A percentile compares a stretch with the other conserved stretches of the same genome.
These are phyloP conservation scores for Penicillium longicatenatum DNA, from an alignment of 495 filamentous ascomycete species.

Conservation along the genomic window DNA sequence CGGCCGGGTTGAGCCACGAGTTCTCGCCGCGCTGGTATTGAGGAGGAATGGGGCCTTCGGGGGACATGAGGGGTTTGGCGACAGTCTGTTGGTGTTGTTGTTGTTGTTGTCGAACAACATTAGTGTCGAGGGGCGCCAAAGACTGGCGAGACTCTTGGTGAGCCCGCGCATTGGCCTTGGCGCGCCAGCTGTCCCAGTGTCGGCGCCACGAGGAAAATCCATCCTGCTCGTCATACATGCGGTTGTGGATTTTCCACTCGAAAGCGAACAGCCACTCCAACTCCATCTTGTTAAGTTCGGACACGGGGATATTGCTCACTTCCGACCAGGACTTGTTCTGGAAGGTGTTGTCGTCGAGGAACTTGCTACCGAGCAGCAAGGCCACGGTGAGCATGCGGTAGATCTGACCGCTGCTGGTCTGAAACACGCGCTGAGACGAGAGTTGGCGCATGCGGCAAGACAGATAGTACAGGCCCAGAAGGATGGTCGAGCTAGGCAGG, in stretches of 20 bases:
- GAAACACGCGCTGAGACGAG: slow-evolving; percentile 56
- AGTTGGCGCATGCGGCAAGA: slow-evolving; percentile 78
- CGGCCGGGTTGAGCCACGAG: slow-evolving; percentile 54
- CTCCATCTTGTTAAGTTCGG: slow-evolving; percentile 88
- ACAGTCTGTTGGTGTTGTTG: slow-evolving; percentile 22
- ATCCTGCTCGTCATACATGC: slow-evolving; percentile 72
- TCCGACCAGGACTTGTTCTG: slow-evolving; percentile 99
- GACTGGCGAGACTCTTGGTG: slow-evolving; percentile 53
- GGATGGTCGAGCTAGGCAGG: slow-evolving; percentile 91
- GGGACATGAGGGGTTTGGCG: slow-evolving; percentile 50
- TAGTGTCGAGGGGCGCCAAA: slow-evolving; percentile 72
- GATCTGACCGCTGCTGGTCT: slow-evolving; percentile 68
- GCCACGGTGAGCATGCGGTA: slow-evolving; percentile 90
- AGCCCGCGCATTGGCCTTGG: slow-evolving; percentile 57
- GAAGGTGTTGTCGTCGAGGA: slow-evolving; percentile 98
- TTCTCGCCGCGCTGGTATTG: slow-evolving; percentile 58
- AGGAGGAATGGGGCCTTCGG: slow-evolving; percentile 50
- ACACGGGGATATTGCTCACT: slow-evolving; percentile 87
- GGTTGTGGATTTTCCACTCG: slow-evolving; percentile 84
- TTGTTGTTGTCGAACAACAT: slow-evolving; percentile 48
- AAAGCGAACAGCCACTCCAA: slow-evolving; percentile 88
- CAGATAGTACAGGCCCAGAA: slow-evolving; percentile 90
- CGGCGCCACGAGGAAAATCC: slow-evolving; percentile 81
- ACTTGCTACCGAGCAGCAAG: slow-evolving; percentile 93
- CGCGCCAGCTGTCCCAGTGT: slow-evolving; percentile 81